phyloP scores from a whole-genome alignment of 1,284 basidiomycete species.

The Naganishia cerealis region DNA sequence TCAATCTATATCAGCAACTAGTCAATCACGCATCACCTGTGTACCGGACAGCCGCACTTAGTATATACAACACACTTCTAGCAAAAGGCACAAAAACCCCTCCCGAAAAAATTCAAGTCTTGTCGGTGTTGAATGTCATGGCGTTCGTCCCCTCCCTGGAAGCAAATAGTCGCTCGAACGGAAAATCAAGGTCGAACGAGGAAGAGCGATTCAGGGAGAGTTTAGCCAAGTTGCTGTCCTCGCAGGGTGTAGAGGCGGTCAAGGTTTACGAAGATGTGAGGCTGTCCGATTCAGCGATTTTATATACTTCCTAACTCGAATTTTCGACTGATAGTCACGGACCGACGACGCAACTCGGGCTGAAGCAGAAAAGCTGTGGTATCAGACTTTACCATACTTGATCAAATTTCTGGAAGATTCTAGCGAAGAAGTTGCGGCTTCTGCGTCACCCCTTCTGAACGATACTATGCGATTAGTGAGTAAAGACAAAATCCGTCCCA shows the following conservation, averaged over 20 bases:
- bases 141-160: slow-evolving; percentile 78
- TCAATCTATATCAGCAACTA: slow-evolving; percentile 80
- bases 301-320: slow-evolving; percentile 31
- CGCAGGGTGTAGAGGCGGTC: slow-evolving; percentile 77
- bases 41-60: slow-evolving; percentile 78
- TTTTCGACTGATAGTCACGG: slow-evolving; percentile 59
- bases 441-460: slow-evolving; percentile 77
- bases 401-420: slow-evolving; percentile 86
- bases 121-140: slow-evolving; percentile 82
- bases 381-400: slow-evolving; percentile 74
- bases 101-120: slow-evolving; percentile 81
- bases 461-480: slow-evolving; percentile 71
- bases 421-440: slow-evolving; percentile 80
- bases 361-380: slow-evolving; percentile 69
- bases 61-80: slow-evolving; percentile 77
- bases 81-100: slow-evolving; percentile 92
- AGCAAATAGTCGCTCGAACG: slow-evolving; percentile 68
- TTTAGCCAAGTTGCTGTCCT: slow-evolving; percentile 80
- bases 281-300: slow-evolving; percentile 35
- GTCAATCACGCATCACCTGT: slow-evolving; percentile 58
- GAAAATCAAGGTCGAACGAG: slow-evolving; percentile 31
- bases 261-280: slow-evolving; percentile 77
- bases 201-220: slow-evolving; percentile 77
- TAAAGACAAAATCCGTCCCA: slow-evolving; percentile 34
- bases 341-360: slow-evolving; percentile 64